A percentile compares a stretch with the other conserved stretches of the same genome.
These are phyloP conservation scores for Micractinium conductrix DNA, from an alignment of 139 green algal genomes.

Conservation along the genomic window DNA sequence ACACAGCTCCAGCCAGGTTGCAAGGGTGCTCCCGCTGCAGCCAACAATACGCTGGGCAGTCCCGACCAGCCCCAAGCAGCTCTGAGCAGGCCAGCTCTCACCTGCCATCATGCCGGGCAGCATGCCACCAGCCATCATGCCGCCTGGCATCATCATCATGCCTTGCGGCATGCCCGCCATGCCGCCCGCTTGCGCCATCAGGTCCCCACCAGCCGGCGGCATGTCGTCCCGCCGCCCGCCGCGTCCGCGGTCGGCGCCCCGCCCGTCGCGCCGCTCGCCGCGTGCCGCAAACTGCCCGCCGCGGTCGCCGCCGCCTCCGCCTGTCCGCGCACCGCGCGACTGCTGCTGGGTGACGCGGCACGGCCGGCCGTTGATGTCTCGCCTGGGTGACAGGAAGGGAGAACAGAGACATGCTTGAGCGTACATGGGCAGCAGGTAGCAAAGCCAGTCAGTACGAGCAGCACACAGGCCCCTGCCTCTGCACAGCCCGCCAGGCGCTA, in stretches of 20 bases:
- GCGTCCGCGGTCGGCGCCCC: neutral
- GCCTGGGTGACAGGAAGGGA: neutral
- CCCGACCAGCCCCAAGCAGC: neutral
- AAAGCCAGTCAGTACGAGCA: neutral
- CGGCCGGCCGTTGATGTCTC: slow-evolving; percentile 40
- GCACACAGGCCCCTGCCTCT: too few relatives aligned
- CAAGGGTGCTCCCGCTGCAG: neutral
- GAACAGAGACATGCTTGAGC: neutral
- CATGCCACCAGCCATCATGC: slow-evolving; percentile 29
- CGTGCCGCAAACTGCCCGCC: neutral
- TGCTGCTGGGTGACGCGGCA: slow-evolving; percentile 38
- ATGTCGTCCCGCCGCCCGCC: neutral
- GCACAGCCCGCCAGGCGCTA: too few relatives aligned
- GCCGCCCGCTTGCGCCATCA: neutral
- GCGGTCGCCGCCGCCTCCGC: neutral
- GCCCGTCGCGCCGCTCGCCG: slow-evolving; percentile 3
- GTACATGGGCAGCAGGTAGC: neutral
- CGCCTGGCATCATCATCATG: slow-evolving; percentile 10
- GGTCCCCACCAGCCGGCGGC: neutral
- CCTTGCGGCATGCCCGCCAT: slow-evolving; percentile 8
- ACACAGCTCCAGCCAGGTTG: neutral
- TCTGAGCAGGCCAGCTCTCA: too few relatives aligned
- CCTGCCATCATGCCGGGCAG: slow-evolving; percentile 29
- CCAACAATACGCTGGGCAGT: neutral
- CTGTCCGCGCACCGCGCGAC: neutral